These are phyloP conservation scores for Sporothrix schenckii DNA, from an alignment of 2,329 filamentous ascomycete species.

Conservation along the genomic window DNA sequence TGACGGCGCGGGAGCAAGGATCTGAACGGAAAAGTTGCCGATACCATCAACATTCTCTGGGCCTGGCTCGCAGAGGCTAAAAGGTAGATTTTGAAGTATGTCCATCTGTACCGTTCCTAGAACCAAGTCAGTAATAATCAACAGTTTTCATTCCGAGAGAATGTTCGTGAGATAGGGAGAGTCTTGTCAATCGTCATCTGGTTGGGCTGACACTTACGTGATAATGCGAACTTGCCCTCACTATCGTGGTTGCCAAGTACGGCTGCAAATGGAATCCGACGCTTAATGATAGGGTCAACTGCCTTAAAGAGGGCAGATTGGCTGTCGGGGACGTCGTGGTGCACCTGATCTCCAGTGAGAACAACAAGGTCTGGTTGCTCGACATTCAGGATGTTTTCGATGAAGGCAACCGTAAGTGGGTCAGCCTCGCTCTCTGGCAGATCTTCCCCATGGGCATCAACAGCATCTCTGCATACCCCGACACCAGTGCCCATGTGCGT, in stretches of 20 bases:
- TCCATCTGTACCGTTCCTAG: not conserved
- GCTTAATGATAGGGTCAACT: not conserved
- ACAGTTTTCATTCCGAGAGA: too few species aligned
- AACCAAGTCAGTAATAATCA: not conserved
- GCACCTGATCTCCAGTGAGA: conserved; percentile 1
- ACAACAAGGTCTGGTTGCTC: not conserved
- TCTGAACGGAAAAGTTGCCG: not conserved
- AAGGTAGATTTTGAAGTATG: not conserved
- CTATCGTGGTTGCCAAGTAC: conserved; percentile 2
- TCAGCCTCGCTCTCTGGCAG: not conserved
- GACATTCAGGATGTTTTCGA: not conserved
- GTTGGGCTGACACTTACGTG: not conserved
- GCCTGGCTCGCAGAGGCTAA: conserved; percentile 2
- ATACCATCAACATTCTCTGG: not conserved
- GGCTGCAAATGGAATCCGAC: not conserved
- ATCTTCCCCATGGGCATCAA: not conserved
- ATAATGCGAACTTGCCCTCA: not conserved
- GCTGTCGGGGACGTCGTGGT: conserved; percentile 4
- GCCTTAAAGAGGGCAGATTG: conserved; percentile 5
- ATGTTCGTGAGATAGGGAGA: too few species aligned
- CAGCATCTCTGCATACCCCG: not conserved
- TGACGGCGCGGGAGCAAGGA: not conserved
- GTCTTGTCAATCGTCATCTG: not conserved
- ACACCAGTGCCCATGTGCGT: not conserved
- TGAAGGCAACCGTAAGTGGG: conserved; percentile 1